Base-by-base conservation (phyloP, 805 yeast species). In the Saccharomycopsis capsularis region DNA sequence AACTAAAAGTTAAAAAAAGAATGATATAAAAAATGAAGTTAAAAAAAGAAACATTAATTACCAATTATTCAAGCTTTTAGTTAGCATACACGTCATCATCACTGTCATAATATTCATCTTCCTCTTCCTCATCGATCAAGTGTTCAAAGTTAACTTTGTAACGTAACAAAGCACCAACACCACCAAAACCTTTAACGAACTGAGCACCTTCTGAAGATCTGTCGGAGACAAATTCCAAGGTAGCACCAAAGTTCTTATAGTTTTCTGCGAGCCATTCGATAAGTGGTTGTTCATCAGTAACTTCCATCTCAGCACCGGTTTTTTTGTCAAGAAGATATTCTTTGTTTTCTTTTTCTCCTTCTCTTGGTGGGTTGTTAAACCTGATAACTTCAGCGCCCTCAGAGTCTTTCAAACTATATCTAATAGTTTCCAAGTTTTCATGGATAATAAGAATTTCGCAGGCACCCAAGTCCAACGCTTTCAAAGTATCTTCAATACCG, bases 261-360 rank as follows among this genome's bases (percentile, higher is more conserved):
- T 89, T 87, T 71, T 91, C 99, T 44, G 99, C 98, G 56, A 93
- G 75, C 99, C 99, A 93, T 70, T 93, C 99, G 57, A 93, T 76
- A 60, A 93, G 76, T 37, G 88, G 79, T 69, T 80, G 81, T 66
- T 93, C 98, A 46, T 81, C 81, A 35, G 85, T 78, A 47, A 85
- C 70, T 66, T 93, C 99, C 85, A 93, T 85, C 66, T 93, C 98
- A 49, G 80, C 73, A 47, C 98, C 99, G 35, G 95, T 85, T 47
- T 73, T 75, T 65, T 82, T 86, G 70, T 90, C 98, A 47, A 84
- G 60, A 59, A 85, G 75, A 67, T 82, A 85, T 5, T 83, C 73
- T 64, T 85, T 84, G 66, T 83, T 87, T 44, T 84, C 78, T 57
- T 82, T 76, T 29, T 74, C 79, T 6, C 55, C 55, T 37, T 53